These are phyloP conservation scores for Saccharomyces hybrid DNA, from an alignment of 1,139 yeast species.

Conservation along the genomic window DNA sequence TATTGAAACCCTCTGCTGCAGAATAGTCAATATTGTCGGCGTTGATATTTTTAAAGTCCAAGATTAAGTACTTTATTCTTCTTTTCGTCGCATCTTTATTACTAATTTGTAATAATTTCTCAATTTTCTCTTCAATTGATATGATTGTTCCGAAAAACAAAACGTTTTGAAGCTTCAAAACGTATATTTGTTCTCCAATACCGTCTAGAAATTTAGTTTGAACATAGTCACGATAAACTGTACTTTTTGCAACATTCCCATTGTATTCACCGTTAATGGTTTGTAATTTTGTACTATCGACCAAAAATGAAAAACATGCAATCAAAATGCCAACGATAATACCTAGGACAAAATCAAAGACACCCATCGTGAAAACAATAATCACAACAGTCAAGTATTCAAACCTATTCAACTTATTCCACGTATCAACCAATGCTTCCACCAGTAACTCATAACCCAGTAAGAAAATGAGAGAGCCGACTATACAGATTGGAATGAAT, in stretches of 20 bases:
- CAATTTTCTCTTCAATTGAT: constrained; percentile 71
- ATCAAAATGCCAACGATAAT: constrained; percentile 82
- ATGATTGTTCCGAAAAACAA: constrained; percentile 94
- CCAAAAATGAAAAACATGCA: constrained; percentile 87
- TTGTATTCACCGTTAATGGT: constrained; percentile 78
- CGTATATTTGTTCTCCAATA: constrained; percentile 87
- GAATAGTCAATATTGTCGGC: constrained; percentile 75
- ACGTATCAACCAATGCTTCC: constrained; percentile 81
- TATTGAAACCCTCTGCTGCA: constrained; percentile 91
- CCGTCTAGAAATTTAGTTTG: constrained; percentile 79
- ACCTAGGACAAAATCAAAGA: constrained; percentile 90
- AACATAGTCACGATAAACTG: constrained; percentile 85
- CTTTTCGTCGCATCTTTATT: constrained; percentile 37
- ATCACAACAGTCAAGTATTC: constrained; percentile 80
- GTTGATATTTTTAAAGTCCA: constrained; percentile 77
- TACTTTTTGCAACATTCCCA: constrained; percentile 84
- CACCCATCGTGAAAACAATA: constrained; percentile 90
- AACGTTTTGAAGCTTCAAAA: constrained; percentile 79
- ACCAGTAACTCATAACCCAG: constrained; percentile 83
- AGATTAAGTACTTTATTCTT: constrained; percentile 59
- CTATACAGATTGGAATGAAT: constrained; percentile 89
- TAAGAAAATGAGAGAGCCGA: constrained; percentile 82
- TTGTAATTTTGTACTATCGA: constrained; percentile 80
- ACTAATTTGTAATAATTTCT: constrained; percentile 50
- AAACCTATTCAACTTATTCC: constrained; percentile 62